Evolutionary conservation across 2,329 filamentous ascomycete species (phyloP).

Genomic region (Fusarium sp.): DNA sequence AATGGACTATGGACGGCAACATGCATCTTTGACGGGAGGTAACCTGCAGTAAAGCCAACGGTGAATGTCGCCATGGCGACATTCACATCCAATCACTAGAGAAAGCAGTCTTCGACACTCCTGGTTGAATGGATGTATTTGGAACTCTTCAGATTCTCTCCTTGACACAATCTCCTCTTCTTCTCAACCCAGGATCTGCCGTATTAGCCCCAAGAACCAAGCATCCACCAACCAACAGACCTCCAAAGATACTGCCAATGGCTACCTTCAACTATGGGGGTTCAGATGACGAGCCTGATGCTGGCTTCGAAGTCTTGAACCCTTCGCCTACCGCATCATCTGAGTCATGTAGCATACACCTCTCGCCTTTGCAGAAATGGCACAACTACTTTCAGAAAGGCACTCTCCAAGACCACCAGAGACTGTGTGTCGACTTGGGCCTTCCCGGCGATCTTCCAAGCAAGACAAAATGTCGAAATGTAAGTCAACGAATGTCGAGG

Average conservation of each 20-base stretch:
- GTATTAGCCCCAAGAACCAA: background rate
- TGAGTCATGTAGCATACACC: background rate
- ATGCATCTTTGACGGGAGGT: background rate
- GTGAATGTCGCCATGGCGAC: conserved; percentile 2
- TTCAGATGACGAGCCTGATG: conserved; percentile 1
- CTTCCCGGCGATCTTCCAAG: conserved; percentile 53
- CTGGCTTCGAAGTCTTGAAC: background rate
- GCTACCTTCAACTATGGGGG: background rate
- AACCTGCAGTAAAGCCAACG: conserved; percentile 5
- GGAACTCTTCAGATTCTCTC: background rate
- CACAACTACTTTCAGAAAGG: conserved; percentile 49
- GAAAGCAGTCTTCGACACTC: background rate
- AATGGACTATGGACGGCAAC: background rate
- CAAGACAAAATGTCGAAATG: conserved; percentile 60
- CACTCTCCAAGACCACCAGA: conserved; percentile 58
- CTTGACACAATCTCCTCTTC: background rate
- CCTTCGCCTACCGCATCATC: background rate
- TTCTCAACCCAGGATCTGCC: background rate
- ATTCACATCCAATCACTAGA: background rate
- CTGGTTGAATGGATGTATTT: background rate
- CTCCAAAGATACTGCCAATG: background rate
- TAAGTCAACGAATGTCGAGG: conserved; percentile 39
- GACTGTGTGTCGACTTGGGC: conserved; percentile 59
- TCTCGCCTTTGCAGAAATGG: conserved; percentile 39
- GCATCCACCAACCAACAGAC: background rate